Conservation (phyloP, 495 filamentous ascomycete species). For the Jackrogersella multiformis region DNA sequence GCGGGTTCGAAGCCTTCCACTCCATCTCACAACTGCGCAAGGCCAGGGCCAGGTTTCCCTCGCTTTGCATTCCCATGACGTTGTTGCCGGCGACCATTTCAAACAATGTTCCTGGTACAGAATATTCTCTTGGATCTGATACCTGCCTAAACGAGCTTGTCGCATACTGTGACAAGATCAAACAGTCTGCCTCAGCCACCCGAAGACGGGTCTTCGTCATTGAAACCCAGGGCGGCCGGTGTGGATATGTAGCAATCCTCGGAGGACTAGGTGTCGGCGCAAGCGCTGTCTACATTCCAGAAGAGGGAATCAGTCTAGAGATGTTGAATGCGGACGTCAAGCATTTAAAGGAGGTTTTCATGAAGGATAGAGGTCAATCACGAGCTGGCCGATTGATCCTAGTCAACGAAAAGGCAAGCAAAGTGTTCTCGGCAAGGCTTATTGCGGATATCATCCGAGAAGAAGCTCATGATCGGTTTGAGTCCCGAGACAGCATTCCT, state of each 20-base stretch:
- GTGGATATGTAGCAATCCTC: constrained; percentile 92
- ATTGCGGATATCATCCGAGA: constrained; percentile 96
- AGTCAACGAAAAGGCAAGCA: constrained; percentile 90
- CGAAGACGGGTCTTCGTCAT: constrained; percentile 95
- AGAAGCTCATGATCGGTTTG: constrained; percentile 90
- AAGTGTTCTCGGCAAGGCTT: constrained; percentile 89
- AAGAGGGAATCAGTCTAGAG: constrained; percentile 92
- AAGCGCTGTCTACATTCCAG: constrained; percentile 95
- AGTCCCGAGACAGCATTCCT: constrained; percentile 91
- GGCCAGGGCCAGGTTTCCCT: constrained; percentile 77
- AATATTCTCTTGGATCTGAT: constrained; percentile 96
- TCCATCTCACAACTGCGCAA: constrained; percentile 85
- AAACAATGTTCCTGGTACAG: constrained; percentile 98
- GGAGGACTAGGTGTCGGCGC: constrained; percentile 90
- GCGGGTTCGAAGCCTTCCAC: constrained; percentile 97
- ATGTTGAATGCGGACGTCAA: constrained; percentile 93
- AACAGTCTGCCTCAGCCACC: constrained; percentile 93
- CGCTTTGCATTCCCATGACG: constrained; percentile 92
- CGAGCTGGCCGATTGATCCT: constrained; percentile 94
- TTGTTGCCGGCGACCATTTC: constrained; percentile 96
- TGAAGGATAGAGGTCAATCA: constrained; percentile 85
- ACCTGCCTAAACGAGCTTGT: constrained; percentile 98
- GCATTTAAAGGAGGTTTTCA: constrained; percentile 86
- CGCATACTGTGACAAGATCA: constrained; percentile 95
- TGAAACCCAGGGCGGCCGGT: constrained; percentile 95